A percentile compares a stretch with the other conserved stretches of the same genome.
Conservation (phyloP, 768 basidiomycete species). For the Chiua virens region DNA sequence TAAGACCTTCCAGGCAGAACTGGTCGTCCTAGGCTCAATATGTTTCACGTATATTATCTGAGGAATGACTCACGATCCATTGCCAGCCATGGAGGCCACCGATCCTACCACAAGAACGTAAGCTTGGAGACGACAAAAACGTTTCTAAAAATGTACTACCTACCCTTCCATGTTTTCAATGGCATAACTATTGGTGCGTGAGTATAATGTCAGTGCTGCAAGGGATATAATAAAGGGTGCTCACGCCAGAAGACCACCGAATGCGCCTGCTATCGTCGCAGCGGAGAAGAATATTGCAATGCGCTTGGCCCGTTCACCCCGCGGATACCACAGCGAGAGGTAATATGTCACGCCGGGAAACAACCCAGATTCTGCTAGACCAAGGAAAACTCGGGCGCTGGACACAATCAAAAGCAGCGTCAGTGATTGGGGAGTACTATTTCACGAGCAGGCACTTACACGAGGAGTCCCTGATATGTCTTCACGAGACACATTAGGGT, state of each 20-base stretch:
- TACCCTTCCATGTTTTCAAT: constrained; percentile 28
- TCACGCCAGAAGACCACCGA: constrained; percentile 45
- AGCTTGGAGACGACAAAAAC: background rate
- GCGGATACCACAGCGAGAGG: constrained; percentile 55
- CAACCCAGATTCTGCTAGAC: constrained; percentile 42
- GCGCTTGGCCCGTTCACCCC: constrained; percentile 51
- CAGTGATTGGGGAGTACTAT: background rate
- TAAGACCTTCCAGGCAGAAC: constrained; percentile 24
- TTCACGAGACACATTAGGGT: constrained; percentile 32
- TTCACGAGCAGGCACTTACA: constrained; percentile 15
- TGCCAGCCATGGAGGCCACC: constrained; percentile 26
- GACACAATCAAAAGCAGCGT: background rate
- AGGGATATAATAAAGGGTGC: constrained; percentile 3
- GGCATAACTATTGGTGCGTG: constrained; percentile 25
- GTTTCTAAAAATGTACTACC: constrained; percentile 19
- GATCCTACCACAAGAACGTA: background rate
- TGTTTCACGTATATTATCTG: background rate
- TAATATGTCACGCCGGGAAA: constrained; percentile 38
- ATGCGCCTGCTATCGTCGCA: constrained; percentile 50
- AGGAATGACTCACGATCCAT: constrained; percentile 25
- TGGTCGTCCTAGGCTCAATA: constrained; percentile 1
- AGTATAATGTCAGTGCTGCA: background rate
- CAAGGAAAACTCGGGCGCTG: constrained; percentile 38
- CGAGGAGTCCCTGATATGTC: constrained; percentile 20
- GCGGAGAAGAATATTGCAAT: constrained; percentile 60